phyloP scores from a whole-genome alignment of 345 rosid genomes.

The Brassica rapa region DNA sequence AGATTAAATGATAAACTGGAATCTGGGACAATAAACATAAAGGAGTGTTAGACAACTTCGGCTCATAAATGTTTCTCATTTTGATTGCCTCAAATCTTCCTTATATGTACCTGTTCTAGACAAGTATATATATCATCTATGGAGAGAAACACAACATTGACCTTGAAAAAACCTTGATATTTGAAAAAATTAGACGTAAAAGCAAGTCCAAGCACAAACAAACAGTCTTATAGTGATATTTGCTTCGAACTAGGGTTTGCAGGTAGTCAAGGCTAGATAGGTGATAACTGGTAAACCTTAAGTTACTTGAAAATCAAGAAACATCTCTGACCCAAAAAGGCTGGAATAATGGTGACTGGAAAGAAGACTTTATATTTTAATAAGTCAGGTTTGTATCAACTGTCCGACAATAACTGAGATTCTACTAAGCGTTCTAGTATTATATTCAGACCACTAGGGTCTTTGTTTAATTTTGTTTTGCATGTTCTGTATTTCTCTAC shows the following conservation, averaged over 20 bases:
- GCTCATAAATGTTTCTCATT: no score
- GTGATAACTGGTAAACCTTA: neutral
- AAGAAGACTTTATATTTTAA: neutral
- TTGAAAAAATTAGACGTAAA: neutral
- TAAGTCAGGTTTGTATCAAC: neutral
- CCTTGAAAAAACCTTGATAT: neutral
- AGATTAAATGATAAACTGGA: neutral
- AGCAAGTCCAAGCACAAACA: neutral
- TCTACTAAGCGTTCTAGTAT: neutral
- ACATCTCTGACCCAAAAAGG: neutral
- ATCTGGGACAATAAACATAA: neutral
- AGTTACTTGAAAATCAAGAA: neutral
- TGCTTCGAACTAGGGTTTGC: neutral
- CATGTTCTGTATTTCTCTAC: neutral
- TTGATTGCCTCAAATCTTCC: no score
- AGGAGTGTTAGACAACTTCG: neutral
- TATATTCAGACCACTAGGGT: neutral
- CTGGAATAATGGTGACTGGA: neutral
- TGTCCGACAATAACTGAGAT: neutral
- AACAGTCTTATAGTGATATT: neutral
- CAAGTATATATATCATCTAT: neutral
- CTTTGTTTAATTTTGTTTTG: neutral
- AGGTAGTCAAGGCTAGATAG: neutral
- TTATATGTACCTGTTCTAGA: neutral
- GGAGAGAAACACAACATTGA: neutral